Evolutionary conservation across 495 filamentous ascomycete genomes (phyloP).

Genomic region (Letharia lupina): DNA sequence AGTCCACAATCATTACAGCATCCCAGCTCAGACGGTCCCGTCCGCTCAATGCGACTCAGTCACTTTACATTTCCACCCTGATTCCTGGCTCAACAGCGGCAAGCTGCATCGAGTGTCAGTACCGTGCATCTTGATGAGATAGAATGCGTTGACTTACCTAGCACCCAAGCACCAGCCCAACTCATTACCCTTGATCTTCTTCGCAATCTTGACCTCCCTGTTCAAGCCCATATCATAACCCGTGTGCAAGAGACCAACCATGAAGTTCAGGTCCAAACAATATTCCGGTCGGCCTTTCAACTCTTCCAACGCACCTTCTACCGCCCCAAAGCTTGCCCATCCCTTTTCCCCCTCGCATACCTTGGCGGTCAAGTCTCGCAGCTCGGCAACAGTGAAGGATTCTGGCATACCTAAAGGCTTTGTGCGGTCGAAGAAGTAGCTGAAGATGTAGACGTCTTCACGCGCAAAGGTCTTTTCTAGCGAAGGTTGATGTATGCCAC

Average conservation of each 20-base stretch:
- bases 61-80: conserved; percentile 69
- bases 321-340: conserved; percentile 70
- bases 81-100: conserved; percentile 61
- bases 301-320: conserved; percentile 64
- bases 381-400: conserved; percentile 79
- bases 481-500: conserved; percentile 88
- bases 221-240: conserved; percentile 98
- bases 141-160: conserved; percentile 50
- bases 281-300: conserved; percentile 73
- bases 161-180: conserved; percentile 96
- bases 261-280: conserved; percentile 93
- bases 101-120: conserved; percentile 47
- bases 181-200: conserved; percentile 97
- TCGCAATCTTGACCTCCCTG: conserved; percentile 91
- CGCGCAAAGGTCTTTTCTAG: conserved; percentile 84
- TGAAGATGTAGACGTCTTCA: conserved; percentile 94
- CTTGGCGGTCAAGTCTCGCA: conserved; percentile 70
- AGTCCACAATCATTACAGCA: background rate
- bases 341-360: conserved; percentile 71
- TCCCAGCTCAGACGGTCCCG: background rate
- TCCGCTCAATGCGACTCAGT: conserved; percentile 35
- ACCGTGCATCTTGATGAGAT: conserved; percentile 5
- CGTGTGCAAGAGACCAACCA: conserved; percentile 83
- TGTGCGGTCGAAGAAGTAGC: conserved; percentile 94
- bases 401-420: conserved; percentile 90